Percentiles rank a stretch among this genome's conserved stretches.
These are phyloP conservation scores for Erythrobasidium yunnanense DNA, from an alignment of 768 basidiomycete genomes.

Conservation along the genomic window DNA sequence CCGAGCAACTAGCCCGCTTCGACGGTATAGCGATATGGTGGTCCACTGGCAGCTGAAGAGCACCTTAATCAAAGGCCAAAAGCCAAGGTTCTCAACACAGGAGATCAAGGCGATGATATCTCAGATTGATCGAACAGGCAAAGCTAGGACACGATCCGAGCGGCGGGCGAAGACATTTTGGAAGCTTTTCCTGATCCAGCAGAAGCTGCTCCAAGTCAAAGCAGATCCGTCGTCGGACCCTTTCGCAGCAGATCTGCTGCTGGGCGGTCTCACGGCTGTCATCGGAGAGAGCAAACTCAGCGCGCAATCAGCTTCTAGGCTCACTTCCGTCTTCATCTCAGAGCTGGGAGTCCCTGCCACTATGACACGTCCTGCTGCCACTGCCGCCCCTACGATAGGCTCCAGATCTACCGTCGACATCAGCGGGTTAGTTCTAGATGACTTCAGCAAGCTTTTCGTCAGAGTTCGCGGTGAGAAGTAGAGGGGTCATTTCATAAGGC, in stretches of 20 bases:
- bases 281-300: neutral
- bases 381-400: neutral
- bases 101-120: conserved; percentile 23
- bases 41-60: conserved; percentile 90
- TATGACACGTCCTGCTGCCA: neutral
- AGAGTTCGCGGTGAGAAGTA: neutral
- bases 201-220: conserved; percentile 10
- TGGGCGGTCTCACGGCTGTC: conserved; percentile 7
- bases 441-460: conserved; percentile 15
- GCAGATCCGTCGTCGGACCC: neutral
- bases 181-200: conserved; percentile 31
- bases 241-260: neutral
- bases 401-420: neutral
- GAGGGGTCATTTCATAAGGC: neutral
- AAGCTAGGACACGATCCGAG: conserved; percentile 18
- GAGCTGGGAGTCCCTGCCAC: conserved; percentile 13
- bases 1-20: conserved; percentile 72
- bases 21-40: conserved; percentile 70
- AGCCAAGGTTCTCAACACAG: neutral
- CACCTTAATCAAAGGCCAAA: conserved; percentile 43
- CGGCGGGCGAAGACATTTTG: conserved; percentile 29
- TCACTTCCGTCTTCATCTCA: neutral
- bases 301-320: neutral
- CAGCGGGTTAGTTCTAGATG: conserved; percentile 3
- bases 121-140: conserved; percentile 12